Base-by-base conservation (phyloP, 163 green algal species). In the Scenedesmus sp. region DNA sequence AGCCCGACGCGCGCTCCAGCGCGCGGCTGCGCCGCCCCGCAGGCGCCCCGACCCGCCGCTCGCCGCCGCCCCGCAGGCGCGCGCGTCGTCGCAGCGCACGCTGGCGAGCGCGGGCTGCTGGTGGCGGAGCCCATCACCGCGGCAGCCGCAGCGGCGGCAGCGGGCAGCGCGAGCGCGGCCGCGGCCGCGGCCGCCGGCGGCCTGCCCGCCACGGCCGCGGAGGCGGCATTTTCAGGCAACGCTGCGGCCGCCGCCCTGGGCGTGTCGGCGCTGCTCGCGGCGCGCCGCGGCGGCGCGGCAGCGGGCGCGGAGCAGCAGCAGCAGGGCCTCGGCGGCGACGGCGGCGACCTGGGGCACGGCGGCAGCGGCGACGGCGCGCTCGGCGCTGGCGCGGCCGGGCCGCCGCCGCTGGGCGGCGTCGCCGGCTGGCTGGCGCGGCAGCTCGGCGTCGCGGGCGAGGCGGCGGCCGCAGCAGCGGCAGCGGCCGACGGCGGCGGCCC, bases 111-210 rank as follows among this genome's bases (percentile, higher is more conserved):
- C 4, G 71, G 71, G 17, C 71, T 80, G 4, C n/a, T 80, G 5
- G 58, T 80, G 17, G 29, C 71, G 34, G 71, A 80, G 29, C 71
- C 71, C 11, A 80, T 80, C 31, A 34, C 58, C 20, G 33, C 71
- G 50, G 29, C 53, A 39, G 17, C 36, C 10, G 36, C 29, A 22
- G 31, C 60, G 42, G 45, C 71, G 63, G 71, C 71, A 51, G 71
- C 71, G 53, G 29, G 7, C 34, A 20, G 44, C 36, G 24, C 58
- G 60, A 39, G 48, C 39, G 34, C 60, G 33, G 18, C 51, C 24
- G 22, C 62, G n/a, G 53, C 57, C 24, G 54, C 70, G 17, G 56
- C 58, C 3, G 58, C 63, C 15, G 20, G n/a, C 56, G 42, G 63
- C 63, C 63, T 45, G 0, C 22, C 39, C 22, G 54, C 10, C 18